phyloP scores from a whole-genome alignment of 257 asterid species.

The Voacanga thouarsii region DNA sequence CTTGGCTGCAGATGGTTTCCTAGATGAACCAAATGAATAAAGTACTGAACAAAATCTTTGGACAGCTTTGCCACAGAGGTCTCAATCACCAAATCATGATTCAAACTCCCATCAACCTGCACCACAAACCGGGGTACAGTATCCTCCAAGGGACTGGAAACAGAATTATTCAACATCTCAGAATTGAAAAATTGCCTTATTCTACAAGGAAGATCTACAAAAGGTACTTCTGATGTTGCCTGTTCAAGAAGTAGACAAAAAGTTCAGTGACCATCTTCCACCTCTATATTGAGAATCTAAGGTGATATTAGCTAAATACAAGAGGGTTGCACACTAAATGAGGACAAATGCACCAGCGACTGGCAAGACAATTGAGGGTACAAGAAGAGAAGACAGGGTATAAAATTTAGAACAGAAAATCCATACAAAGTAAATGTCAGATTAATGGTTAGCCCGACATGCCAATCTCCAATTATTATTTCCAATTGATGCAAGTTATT shows the following conservation, averaged over 20 bases:
- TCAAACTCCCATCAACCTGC: conserved; percentile 65
- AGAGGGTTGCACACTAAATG: neutral
- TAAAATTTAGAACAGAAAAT: neutral
- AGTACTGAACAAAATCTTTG: conserved; percentile 69
- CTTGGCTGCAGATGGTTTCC: conserved; percentile 44
- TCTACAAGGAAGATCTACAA: conserved; percentile 58
- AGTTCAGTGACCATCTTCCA: neutral
- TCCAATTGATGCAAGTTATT: neutral
- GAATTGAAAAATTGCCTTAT: conserved; percentile 67
- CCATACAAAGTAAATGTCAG: neutral
- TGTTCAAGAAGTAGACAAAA: conserved; percentile 27
- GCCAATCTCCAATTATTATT: neutral
- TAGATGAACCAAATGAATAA: conserved; percentile 57
- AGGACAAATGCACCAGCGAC: neutral
- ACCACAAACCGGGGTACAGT: conserved; percentile 60
- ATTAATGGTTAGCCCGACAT: neutral
- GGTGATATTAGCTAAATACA: neutral
- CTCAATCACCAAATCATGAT: conserved; percentile 46
- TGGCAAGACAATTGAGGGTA: neutral
- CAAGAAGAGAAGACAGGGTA: neutral
- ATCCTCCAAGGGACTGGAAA: conserved; percentile 38
- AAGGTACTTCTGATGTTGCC: conserved; percentile 86
- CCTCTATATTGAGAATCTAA: neutral
- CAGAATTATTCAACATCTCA: conserved; percentile 38
- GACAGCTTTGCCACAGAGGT: conserved; percentile 61